Percentiles rank a stretch among this genome's conserved stretches.
Conservation (phyloP, 352 stramenopile genomes). For the Globisporangium mamillatum region DNA sequence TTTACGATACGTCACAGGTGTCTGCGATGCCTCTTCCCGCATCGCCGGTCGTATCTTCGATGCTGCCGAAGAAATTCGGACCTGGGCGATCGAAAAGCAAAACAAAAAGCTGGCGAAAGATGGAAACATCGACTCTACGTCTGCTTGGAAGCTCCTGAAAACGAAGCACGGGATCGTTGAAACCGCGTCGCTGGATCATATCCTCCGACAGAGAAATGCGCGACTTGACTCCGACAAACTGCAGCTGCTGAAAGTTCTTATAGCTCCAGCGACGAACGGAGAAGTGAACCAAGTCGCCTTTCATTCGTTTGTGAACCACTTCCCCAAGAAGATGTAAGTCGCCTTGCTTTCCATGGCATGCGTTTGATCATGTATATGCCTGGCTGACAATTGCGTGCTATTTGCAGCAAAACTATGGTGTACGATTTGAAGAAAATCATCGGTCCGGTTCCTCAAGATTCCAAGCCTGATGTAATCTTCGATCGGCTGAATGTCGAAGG, state of each 20-base stretch:
- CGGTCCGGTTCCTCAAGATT: conserved; percentile 33
- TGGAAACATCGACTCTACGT: conserved; percentile 71
- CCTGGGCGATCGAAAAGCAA: conserved; percentile 72
- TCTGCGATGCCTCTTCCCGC: conserved; percentile 62
- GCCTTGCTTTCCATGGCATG: background rate
- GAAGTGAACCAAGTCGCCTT: conserved; percentile 61
- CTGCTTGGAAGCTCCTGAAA: conserved; percentile 69
- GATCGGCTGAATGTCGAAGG: conserved; percentile 72
- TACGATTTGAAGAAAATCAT: conserved; percentile 76
- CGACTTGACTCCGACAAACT: conserved; percentile 55
- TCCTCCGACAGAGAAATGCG: conserved; percentile 54
- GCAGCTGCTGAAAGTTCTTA: conserved; percentile 55
- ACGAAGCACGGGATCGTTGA: conserved; percentile 56
- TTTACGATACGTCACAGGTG: conserved; percentile 69
- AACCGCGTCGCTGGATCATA: conserved; percentile 48
- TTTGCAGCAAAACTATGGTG: conserved; percentile 45
- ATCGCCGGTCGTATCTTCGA: conserved; percentile 51
- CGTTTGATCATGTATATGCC: background rate
- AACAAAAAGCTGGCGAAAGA: conserved; percentile 77
- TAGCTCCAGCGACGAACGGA: conserved; percentile 58
- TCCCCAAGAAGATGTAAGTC: conserved; percentile 76
- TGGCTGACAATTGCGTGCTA: conserved; percentile 2
- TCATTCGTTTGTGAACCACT: conserved; percentile 79
- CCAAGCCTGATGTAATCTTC: conserved; percentile 46
- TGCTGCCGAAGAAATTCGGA: conserved; percentile 60